Percentiles rank a stretch among this genome's conserved stretches.
phyloP scores from a whole-genome alignment of 2,329 filamentous ascomycete genomes.

The Monosporascus sp. region DNA sequence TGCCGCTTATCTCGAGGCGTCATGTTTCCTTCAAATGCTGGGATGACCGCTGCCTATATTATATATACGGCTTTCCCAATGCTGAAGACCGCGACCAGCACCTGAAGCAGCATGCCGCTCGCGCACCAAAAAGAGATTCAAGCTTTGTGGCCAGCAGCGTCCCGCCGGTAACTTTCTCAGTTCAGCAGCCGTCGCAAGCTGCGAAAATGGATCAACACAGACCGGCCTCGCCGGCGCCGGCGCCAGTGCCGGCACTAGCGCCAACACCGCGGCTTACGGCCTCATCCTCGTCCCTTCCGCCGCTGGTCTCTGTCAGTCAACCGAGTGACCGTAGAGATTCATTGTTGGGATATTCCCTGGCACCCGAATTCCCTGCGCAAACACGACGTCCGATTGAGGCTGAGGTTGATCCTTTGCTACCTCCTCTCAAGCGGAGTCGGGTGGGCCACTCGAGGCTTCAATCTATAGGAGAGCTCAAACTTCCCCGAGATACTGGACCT shows the following conservation, averaged over 20 bases:
- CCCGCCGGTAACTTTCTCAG: conserved; percentile 30
- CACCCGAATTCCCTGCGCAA: conserved; percentile 32
- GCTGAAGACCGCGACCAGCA: conserved; percentile 48
- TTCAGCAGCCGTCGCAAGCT: conserved; percentile 25
- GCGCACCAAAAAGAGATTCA: conserved; percentile 38
- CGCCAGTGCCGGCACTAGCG: background rate
- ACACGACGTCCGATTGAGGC: conserved; percentile 38
- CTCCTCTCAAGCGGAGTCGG: conserved; percentile 49
- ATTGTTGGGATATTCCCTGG: conserved; percentile 34
- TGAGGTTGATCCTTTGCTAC: conserved; percentile 47
- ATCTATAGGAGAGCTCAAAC: conserved; percentile 51
- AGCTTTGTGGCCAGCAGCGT: conserved; percentile 36
- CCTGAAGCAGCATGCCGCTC: conserved; percentile 37
- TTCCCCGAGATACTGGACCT: conserved; percentile 41
- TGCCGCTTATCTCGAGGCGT: conserved; percentile 30
- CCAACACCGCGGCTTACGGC: conserved; percentile 35
- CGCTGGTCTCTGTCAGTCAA: conserved; percentile 28
- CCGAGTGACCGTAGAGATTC: conserved; percentile 37
- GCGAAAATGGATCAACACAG: conserved; percentile 29
- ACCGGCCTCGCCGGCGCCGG: conserved; percentile 29
- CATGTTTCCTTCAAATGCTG: conserved; percentile 48
- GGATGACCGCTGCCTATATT: conserved; percentile 50
- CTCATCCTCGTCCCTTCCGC: conserved; percentile 28
- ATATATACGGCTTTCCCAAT: conserved; percentile 52
- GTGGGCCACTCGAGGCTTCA: conserved; percentile 48